A percentile compares a stretch with the other conserved stretches of the same genome.
Conservation (phyloP, 176 grass and related monocot genomes). For the Pontederia crassipes region DNA sequence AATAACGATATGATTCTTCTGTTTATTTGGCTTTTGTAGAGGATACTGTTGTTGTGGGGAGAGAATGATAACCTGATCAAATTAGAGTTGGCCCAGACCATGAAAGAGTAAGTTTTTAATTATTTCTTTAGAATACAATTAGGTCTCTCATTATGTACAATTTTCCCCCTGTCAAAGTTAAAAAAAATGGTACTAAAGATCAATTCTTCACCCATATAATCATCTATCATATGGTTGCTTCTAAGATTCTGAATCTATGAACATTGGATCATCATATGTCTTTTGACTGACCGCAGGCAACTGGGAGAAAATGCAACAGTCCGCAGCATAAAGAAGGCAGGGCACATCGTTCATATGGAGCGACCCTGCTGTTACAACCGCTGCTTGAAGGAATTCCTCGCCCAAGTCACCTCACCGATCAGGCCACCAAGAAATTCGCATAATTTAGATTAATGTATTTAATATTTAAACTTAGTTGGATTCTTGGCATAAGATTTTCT, state of each 20-base stretch:
- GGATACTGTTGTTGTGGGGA: conserved; percentile 77
- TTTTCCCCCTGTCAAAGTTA: no score
- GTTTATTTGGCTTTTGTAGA: conserved; percentile 23
- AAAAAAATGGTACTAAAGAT: background rate
- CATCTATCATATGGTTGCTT: no score
- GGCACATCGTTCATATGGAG: conserved; percentile 72
- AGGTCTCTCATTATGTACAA: no score
- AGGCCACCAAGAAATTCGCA: no score
- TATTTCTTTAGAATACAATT: no score
- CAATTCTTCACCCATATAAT: no score
- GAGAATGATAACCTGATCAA: conserved; percentile 84
- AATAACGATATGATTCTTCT: background rate
- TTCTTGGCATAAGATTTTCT: no score
- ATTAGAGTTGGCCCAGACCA: conserved; percentile 59
- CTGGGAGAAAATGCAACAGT: conserved; percentile 59
- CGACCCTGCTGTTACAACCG: conserved; percentile 63
- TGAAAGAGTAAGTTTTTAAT: conserved; percentile 50
- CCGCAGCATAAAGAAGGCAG: conserved; percentile 61
- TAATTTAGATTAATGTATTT: no score
- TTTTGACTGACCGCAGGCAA: conserved; percentile 31
- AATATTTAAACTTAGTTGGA: no score
- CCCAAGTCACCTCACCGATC: no score
- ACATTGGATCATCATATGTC: no score
- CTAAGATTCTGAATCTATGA: no score
- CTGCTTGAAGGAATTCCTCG: conserved; percentile 53